These are phyloP conservation scores for Bondarzewia mesenterica DNA, from an alignment of 1,284 basidiomycete species.

Conservation along the genomic window DNA sequence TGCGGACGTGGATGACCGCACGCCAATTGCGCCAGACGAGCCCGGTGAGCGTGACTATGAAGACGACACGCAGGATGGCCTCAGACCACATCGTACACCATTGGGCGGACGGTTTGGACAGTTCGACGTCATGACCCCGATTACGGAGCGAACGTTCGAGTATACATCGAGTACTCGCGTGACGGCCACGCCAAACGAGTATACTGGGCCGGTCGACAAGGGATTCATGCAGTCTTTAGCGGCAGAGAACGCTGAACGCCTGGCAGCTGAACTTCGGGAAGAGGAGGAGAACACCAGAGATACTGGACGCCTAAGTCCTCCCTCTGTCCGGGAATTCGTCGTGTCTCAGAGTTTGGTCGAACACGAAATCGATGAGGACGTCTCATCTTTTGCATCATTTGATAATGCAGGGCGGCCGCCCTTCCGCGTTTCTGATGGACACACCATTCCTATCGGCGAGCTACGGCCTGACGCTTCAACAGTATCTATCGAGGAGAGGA, in stretches of 20 bases:
- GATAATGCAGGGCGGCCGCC: constrained; percentile 9
- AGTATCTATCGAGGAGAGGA: constrained; percentile 38
- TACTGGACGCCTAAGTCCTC: no score
- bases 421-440: constrained; percentile 12
- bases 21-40: neutral
- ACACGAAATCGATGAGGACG: constrained; percentile 3
- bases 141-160: constrained; percentile 88
- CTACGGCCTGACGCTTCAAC: constrained; percentile 1
- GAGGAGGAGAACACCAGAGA: constrained; percentile 10
- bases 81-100: constrained; percentile 39
- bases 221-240: constrained; percentile 36
- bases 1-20: constrained; percentile 12
- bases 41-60: constrained; percentile 8
- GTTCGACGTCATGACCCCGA: constrained; percentile 90
- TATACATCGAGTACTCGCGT: constrained; percentile 62
- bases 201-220: constrained; percentile 14
- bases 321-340: no score
- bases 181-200: constrained; percentile 30
- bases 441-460: constrained; percentile 8
- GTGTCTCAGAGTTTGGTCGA: no score
- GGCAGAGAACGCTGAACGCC: constrained; percentile 39
- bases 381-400: constrained; percentile 2
- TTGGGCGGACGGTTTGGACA: constrained; percentile 67
- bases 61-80: constrained; percentile 30
- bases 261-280: constrained; percentile 39